A percentile compares a stretch with the other conserved stretches of the same genome.
phyloP scores from a whole-genome alignment of 2,329 filamentous ascomycete species.

The Truncatella angustata region DNA sequence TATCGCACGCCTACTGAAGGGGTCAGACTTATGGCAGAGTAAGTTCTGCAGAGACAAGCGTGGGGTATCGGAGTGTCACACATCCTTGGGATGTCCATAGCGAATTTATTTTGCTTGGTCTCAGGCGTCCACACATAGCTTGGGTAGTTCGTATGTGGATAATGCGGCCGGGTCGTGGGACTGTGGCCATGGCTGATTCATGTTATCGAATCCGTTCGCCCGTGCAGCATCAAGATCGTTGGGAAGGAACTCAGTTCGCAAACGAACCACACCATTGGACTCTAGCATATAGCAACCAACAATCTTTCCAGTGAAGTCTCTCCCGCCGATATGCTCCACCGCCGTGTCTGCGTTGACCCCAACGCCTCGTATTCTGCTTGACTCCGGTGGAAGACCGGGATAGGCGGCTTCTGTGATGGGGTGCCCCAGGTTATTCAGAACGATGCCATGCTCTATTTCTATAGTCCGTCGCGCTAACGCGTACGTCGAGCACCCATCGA shows the following conservation, averaged over 20 bases:
- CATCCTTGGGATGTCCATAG: no score
- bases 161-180: no score
- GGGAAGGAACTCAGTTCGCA: not conserved
- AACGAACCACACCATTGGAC: not conserved
- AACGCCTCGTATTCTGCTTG: not conserved
- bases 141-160: no score
- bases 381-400: not conserved
- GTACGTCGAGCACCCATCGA: constrained; percentile 32
- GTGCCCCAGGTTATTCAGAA: constrained; percentile 19
- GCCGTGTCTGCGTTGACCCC: not conserved
- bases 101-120: no score
- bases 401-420: not conserved
- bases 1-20: no score
- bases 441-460: constrained; percentile 36
- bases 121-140: no score
- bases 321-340: not conserved
- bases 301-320: not conserved
- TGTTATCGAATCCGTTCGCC: not conserved
- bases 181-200: no score
- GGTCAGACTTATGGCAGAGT: no score
- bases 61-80: no score
- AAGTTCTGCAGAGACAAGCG: no score
- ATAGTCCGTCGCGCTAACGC: constrained; percentile 29
- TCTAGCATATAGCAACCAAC: not conserved
- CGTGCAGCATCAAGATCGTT: not conserved